These are phyloP conservation scores for Aspergillus brasiliensis DNA, from an alignment of 2,329 filamentous ascomycete genomes.

Conservation along the genomic window DNA sequence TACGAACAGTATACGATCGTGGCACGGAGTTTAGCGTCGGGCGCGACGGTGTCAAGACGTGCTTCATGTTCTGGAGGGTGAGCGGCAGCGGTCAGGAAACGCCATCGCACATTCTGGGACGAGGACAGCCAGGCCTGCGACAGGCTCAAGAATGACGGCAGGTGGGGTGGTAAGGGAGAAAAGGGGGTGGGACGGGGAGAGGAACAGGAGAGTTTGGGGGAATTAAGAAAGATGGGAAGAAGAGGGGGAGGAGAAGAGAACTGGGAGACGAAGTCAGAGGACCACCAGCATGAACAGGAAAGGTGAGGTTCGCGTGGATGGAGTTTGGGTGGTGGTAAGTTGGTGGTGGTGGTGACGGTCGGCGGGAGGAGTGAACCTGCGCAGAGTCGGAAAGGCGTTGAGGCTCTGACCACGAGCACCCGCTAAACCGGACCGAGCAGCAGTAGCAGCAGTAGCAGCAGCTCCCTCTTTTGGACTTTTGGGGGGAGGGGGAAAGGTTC, in stretches of 20 bases:
- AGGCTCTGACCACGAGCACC: slow-evolving; percentile 19
- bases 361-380: slow-evolving; percentile 15
- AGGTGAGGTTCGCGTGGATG: neutral
- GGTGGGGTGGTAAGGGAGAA: neutral
- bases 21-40: slow-evolving; percentile 23
- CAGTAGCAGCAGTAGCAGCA: neutral
- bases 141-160: slow-evolving; percentile 2
- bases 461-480: neutral
- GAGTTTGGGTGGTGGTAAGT: neutral
- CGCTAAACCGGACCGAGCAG: slow-evolving; percentile 19
- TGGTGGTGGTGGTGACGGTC: slow-evolving; percentile 8
- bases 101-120: slow-evolving; percentile 26
- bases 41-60: slow-evolving; percentile 22
- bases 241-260: neutral
- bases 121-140: slow-evolving; percentile 17
- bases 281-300: neutral
- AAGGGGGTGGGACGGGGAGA: slow-evolving; percentile 1
- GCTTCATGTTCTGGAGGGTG: slow-evolving; percentile 25
- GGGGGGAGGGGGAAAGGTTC: neutral
- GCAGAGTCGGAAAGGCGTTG: slow-evolving; percentile 18
- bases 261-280: neutral
- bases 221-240: neutral
- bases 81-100: slow-evolving; percentile 24
- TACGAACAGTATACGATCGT: slow-evolving; percentile 9
- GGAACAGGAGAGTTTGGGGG: neutral